These are phyloP conservation scores for Eucalyptus albens DNA, from an alignment of 345 rosid genomes.

Conservation along the genomic window DNA sequence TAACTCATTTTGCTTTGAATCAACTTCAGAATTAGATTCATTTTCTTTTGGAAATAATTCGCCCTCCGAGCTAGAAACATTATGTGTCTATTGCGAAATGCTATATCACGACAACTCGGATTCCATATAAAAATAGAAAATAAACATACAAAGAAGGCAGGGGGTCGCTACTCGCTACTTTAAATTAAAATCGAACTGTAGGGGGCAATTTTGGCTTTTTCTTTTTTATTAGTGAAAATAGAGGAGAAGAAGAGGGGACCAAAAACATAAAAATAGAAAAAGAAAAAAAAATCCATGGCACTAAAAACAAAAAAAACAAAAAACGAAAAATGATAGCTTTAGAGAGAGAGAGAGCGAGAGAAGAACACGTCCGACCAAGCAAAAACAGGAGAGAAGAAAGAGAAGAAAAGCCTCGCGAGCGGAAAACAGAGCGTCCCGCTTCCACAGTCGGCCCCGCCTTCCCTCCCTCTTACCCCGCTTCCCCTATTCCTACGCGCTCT, in stretches of 20 bases:
- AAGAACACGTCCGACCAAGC: no score
- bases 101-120: not conserved
- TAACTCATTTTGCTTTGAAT: no score
- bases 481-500: not conserved
- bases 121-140: not conserved
- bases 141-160: no score
- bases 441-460: not conserved
- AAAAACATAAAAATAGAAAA: not conserved
- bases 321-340: not conserved
- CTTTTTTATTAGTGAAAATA: not conserved
- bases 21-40: rapidly evolving
- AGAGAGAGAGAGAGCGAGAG: not conserved
- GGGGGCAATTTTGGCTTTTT: no score
- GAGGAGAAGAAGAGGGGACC: not conserved
- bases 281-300: not conserved
- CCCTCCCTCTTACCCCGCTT: not conserved
- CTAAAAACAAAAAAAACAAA: not conserved
- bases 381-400: not conserved
- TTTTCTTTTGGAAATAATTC: no score
- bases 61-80: no score
- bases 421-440: not conserved
- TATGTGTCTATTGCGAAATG: rapidly evolving
- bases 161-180: no score
- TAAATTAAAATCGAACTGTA: no score
- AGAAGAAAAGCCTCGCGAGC: not conserved